These are phyloP conservation scores for Gonium pectorale DNA, from an alignment of 139 green algal species.

Conservation along the genomic window DNA sequence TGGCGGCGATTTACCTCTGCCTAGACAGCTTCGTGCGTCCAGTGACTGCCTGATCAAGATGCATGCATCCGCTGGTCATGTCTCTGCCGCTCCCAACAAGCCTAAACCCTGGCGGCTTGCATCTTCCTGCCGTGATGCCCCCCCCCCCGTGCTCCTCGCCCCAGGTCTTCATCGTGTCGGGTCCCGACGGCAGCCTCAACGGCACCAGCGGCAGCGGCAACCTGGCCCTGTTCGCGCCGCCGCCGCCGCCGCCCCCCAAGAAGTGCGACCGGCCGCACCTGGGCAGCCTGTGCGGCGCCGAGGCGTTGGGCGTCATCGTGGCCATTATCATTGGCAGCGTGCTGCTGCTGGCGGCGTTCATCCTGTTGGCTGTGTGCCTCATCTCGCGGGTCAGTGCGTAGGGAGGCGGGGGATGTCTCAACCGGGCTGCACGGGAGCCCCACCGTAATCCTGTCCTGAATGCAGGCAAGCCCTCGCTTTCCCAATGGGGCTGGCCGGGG, in stretches of 20 bases:
- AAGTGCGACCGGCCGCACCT: conserved; percentile 5
- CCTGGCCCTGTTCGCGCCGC: background rate
- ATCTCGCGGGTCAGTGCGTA: background rate
- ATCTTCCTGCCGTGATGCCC: no score
- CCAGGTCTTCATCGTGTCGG: conserved; percentile 23
- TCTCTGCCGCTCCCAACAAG: no score
- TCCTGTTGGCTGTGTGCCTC: background rate
- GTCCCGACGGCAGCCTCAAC: background rate
- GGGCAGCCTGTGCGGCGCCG: conserved; percentile 45
- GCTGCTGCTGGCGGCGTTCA: conserved; percentile 14
- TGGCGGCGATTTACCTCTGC: no score
- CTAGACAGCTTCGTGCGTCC: no score
- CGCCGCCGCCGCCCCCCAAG: conserved; percentile 1
- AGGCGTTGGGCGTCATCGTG: conserved; percentile 47
- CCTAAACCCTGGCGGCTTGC: no score
- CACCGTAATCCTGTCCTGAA: no score
- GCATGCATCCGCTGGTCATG: no score
- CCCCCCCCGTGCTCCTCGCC: no score
- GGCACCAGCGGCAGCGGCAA: background rate
- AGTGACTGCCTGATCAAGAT: no score
- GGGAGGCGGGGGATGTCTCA: background rate
- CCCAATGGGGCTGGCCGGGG: no score
- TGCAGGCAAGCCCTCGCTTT: no score
- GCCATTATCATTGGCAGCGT: conserved; percentile 38
- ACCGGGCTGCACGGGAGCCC: no score